Base-by-base conservation (phyloP, 1,139 yeast species). In the Kazachstania sp. region DNA sequence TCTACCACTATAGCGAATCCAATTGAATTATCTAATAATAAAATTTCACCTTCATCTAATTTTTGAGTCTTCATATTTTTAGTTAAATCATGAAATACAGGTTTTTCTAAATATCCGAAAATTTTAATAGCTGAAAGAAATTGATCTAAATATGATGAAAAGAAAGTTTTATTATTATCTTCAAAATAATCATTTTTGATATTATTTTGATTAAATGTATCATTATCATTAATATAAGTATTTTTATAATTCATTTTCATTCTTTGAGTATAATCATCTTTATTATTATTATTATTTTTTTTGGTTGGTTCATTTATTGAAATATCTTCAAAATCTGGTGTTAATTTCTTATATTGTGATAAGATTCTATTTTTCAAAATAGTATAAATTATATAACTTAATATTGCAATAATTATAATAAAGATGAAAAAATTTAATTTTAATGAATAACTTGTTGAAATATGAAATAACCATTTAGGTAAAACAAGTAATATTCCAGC, bases 1-100 rank as follows among this genome's bases (percentile, higher is more conserved):
- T 90, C 97, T 1, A 90, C 95, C n/a, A 92, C 95, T 43, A 92
- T 84, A 39, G 92, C 81, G 60, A 92, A 88, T 1, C 97, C 97
- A 23, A 83, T 70, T 18, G 80, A 75, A 48, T 85, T 92, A 54
- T 83, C 85, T 42, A 90, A 67, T 45, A 79, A 74, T 37, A 92
- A 67, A 4, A 83, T 74, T 63, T 92, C 97, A 40, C 88, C 94
- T 8, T 78, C 74, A 32, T 81, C 81, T 39, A 92, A 65, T 54
- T 86, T 84, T 60, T 87, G 90, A 1, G 97, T 92, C 45, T 86
- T 85, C 90, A 92, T 86, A 51, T 85, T 86, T 59, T 86, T 83
- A 5, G 97, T 90, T 55, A 92, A 72, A 59, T 90, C 97, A 60
- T 90, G 95, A 63, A 92, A 90, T 2, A 92, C 97, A 1, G 86